Evolutionary conservation across 2,329 filamentous ascomycete species (phyloP).

Genomic region (Stemphylium vesicarium): DNA sequence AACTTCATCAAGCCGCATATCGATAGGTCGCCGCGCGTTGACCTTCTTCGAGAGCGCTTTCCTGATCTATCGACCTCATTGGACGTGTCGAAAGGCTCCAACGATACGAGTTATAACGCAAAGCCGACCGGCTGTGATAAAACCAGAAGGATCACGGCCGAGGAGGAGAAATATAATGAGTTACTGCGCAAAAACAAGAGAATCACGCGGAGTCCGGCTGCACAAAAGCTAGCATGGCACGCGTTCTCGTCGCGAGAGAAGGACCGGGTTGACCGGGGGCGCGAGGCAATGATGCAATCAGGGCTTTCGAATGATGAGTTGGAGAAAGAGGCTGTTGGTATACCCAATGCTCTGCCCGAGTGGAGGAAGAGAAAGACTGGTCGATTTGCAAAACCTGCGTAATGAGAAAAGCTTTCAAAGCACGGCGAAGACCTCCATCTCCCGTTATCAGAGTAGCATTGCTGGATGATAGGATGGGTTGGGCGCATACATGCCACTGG

Average conservation of each 20-base stretch:
- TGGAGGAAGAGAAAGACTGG: conserved; percentile 29
- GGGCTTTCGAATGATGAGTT: conserved; percentile 19
- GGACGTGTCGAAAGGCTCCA: background rate
- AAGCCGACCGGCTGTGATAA: background rate
- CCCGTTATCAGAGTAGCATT: too few species aligned
- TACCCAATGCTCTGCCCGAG: conserved; percentile 25
- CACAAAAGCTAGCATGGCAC: conserved; percentile 22
- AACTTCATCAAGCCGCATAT: conserved; percentile 25
- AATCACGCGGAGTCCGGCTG: conserved; percentile 16
- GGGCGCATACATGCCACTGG: background rate
- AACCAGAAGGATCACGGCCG: background rate
- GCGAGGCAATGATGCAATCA: conserved; percentile 27
- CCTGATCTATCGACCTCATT: conserved; percentile 11
- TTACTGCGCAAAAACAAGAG: conserved; percentile 18
- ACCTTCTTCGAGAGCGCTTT: conserved; percentile 18
- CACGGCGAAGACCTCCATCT: too few species aligned
- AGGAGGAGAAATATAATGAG: background rate
- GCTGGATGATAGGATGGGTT: too few species aligned
- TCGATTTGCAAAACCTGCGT: conserved; percentile 6
- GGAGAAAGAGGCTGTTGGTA: conserved; percentile 12
- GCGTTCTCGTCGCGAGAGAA: conserved; percentile 20
- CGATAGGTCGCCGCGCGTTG: conserved; percentile 24
- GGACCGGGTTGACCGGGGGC: conserved; percentile 9
- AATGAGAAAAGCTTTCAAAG: background rate
- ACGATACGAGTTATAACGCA: background rate